Percentiles rank a stretch among this genome's conserved stretches.
Conservation (phyloP, 495 filamentous ascomycete genomes). For the Astrothelium macrocarpum region DNA sequence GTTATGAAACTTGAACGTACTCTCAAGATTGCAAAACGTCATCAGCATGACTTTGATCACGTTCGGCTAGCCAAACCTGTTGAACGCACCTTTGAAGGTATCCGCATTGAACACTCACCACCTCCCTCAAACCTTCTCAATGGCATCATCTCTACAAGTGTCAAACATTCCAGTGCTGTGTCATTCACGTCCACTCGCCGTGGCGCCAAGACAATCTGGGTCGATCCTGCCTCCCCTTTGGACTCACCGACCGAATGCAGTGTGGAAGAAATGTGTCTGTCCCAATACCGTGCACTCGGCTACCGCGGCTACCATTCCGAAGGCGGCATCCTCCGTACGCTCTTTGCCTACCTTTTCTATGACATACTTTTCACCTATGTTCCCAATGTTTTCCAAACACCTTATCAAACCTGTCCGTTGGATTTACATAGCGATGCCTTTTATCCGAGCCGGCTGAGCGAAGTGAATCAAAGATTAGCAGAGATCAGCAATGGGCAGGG, state of each 20-base stretch:
- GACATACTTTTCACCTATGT: conserved; percentile 90
- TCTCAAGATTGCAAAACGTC: conserved; percentile 71
- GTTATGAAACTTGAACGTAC: conserved; percentile 79
- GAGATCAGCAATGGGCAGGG: conserved; percentile 56
- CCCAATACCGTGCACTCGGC: conserved; percentile 67
- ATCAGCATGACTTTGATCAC: conserved; percentile 90
- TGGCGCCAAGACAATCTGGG: conserved; percentile 77
- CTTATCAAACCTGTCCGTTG: conserved; percentile 85
- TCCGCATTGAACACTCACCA: conserved; percentile 55
- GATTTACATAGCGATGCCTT: conserved; percentile 93
- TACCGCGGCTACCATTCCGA: conserved; percentile 95
- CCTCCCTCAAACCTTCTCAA: neutral
- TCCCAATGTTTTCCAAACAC: conserved; percentile 93
- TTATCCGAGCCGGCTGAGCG: conserved; percentile 70
- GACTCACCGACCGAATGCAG: conserved; percentile 60
- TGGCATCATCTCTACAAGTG: neutral
- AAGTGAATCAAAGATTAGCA: conserved; percentile 81
- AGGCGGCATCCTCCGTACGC: conserved; percentile 77
- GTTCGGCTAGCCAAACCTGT: conserved; percentile 62
- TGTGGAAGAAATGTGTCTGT: conserved; percentile 90
- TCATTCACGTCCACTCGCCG: conserved; percentile 25
- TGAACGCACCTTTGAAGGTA: conserved; percentile 65
- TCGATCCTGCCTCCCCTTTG: conserved; percentile 43
- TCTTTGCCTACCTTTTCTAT: conserved; percentile 88
- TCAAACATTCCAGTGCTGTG: neutral